Evolutionary conservation across 1,284 basidiomycete species (phyloP).

Genomic region (Fomitiporia mediterranea): DNA sequence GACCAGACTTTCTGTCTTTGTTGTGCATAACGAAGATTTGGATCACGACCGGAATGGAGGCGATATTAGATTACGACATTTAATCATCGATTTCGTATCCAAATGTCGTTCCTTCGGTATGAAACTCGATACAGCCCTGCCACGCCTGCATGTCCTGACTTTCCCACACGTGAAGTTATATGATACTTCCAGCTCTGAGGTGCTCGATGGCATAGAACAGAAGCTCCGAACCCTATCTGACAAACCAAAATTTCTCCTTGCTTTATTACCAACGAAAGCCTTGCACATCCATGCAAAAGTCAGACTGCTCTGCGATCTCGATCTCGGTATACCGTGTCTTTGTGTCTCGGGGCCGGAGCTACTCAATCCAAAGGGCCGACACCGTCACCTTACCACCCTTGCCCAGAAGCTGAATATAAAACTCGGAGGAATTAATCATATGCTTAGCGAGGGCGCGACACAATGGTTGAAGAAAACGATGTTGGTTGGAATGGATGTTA

Average conservation of each 20-base stretch:
- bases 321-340: conserved; percentile 32
- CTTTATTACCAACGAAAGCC: conserved; percentile 14
- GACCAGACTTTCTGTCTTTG: background rate
- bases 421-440: conserved; percentile 72
- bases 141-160: conserved; percentile 59
- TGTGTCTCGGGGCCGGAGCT: conserved; percentile 14
- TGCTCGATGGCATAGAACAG: conserved; percentile 3
- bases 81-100: conserved; percentile 39
- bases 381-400: conserved; percentile 74
- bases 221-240: background rate
- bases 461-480: conserved; percentile 69
- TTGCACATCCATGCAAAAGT: conserved; percentile 28
- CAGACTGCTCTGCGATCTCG: conserved; percentile 39
- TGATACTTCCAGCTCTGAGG: conserved; percentile 30
- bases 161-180: conserved; percentile 60
- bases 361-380: conserved; percentile 49
- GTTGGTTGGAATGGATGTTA: conserved; percentile 77
- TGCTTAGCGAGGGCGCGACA: conserved; percentile 50
- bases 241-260: conserved; percentile 4
- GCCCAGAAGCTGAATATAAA: conserved; percentile 66
- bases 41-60: conserved; percentile 30
- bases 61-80: conserved; percentile 65
- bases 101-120: conserved; percentile 11
- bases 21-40: background rate
- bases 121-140: conserved; percentile 42